Base-by-base conservation (phyloP, 2,329 filamentous ascomycete species). In the Penicillium decumbens region DNA sequence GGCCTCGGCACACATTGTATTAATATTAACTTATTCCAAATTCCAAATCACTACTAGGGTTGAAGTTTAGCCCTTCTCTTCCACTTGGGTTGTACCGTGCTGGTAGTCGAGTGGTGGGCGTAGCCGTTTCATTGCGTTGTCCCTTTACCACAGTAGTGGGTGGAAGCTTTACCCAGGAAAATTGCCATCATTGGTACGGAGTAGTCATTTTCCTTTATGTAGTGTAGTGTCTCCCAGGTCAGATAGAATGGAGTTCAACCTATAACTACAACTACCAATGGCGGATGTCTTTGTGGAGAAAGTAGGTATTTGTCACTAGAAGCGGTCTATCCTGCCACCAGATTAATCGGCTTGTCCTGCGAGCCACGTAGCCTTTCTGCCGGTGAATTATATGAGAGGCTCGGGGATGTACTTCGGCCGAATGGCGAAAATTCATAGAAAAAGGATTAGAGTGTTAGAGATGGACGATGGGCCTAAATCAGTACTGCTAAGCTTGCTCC, bases 1-100 rank as follows among this genome's bases (percentile, higher is more conserved):
- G 33, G 32, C 15, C 15, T 18, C 15, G 15, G 15, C 15, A 18
- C 30, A 43, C 27, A 28, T 15, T 25, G 12, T 12, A 8, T 7
- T 5, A 20, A 12, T 12, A 8, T 7, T 5, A 20, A 12, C 10
- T 12, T 38, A 49, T 53, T 55, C 45, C 50, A 47, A 56, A 56
- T 50, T 45, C 47, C 25, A 12, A 18, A 12, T 18, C 8, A 27
- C 6, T 29, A 29, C 28, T 8, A 35, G 3, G 32, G 32, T 6
- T 8, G 15, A 25, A 40, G 41, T 10, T 7, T 29, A 32, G 35
- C 15, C 18, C 9, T 35, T 35, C 6, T 3, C 6, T 9, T 20
- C 20, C 13, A n/a, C 15, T 23, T 24, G 7, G 5, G 8, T 32
- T 47, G 42, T 43, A 53, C 47, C 39, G 47, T 23, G 5, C 25